These are phyloP conservation scores for sunflower (Helianthus annuus) DNA, from an alignment of 129 eudicot genomes.

Conservation along the genomic window HanXRQr2.0-SUNRISE NC_035447.2:117461433-117461932, in stretches of 20 bases:
- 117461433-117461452: slow-evolving; percentile 26
- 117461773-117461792: slow-evolving; percentile 14
- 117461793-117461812: slow-evolving; percentile 1
- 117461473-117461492: too few species aligned
- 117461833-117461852: slow-evolving; percentile 17
- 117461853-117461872: background rate
- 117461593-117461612: slow-evolving; percentile 60
- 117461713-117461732: background rate
- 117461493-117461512: background rate
- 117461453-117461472: background rate
- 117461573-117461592: slow-evolving; percentile 59
- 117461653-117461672: slow-evolving; percentile 64
- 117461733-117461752: slow-evolving; percentile 7
- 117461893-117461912: slow-evolving; percentile 72
- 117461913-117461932: slow-evolving; percentile 78
- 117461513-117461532: slow-evolving; percentile 37
- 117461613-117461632: slow-evolving; percentile 57
- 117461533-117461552: slow-evolving; percentile 45
- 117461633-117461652: slow-evolving; percentile 60
- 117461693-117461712: slow-evolving; percentile 30
- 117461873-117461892: slow-evolving; percentile 59
- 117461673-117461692: slow-evolving; percentile 70
- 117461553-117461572: slow-evolving; percentile 70
- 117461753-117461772: slow-evolving; percentile 6
- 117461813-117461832: background rate